Base-by-base conservation (phyloP, 768 basidiomycete genomes). In the Russula sp. region DNA sequence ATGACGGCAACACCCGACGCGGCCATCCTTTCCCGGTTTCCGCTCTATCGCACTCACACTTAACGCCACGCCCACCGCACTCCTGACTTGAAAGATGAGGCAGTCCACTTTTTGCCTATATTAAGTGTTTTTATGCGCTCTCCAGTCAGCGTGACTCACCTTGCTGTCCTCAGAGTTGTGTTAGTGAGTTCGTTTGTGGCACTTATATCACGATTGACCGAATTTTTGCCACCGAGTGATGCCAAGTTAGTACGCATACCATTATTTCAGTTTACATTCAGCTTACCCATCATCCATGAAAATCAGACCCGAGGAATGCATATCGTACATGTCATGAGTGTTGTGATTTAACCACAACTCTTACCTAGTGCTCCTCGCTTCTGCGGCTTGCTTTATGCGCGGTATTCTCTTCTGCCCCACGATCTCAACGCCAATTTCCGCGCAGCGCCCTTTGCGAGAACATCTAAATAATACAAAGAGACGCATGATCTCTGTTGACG, bases 1-100 rank as follows among this genome's bases (percentile, higher is more conserved):
- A 65, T 18, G 45, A 52, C 39, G 61, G n/a, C 56, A 64, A 32
- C 55, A 18, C 61, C 63, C 6, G 64, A 65, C 35, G n/a, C 45
- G 35, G 29, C 52, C 5, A 35, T 65, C n/a, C 25, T 65, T 32
- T 46, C 51, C 20, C n/a, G 16, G 29, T 34, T 36, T 42, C 9
- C 58, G 56, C 2, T 64, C 56, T 25, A 29, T 64, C 14, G 56
- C 56, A 11, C 52, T 64, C 14, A 38, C 38, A 9, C n/a, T n/a
- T n/a, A 38, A 63, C 1, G 49, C 62, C 58, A 65, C 20, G 56
- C 51, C 38, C 43, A 62, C 32, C 56, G 64, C 22, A 45, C 64
- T 18, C 11, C 20, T 45, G 34, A 54, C 41, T 25, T 64, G 22
- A 46, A 63, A 2, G 56, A 65, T 16, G 29, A 56, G 20, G 52